Evolutionary conservation across 352 stramenopile species (phyloP).

Genomic region (Globisporangium nagaii): DNA sequence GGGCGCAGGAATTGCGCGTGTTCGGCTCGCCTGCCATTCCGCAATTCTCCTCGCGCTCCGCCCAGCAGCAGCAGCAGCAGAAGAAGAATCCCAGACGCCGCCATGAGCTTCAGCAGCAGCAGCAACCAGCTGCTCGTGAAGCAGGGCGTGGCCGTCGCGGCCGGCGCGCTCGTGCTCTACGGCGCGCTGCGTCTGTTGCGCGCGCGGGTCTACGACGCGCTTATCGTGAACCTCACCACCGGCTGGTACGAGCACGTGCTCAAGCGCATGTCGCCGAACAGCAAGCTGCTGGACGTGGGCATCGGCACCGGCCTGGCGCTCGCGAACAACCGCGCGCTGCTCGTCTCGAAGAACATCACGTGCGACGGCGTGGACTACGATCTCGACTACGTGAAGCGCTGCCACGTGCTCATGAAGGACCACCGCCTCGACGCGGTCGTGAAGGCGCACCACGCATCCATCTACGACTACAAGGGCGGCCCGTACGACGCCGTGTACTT

Average conservation of each 20-base stretch:
- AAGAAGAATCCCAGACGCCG: neutral
- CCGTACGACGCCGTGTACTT: conserved; percentile 91
- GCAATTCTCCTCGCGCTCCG: neutral
- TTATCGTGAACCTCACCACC: conserved; percentile 86
- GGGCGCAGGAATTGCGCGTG: conserved; percentile 1
- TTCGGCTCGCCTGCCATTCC: neutral
- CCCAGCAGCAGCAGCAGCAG: neutral
- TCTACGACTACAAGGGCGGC: conserved; percentile 70
- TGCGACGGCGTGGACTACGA: conserved; percentile 91
- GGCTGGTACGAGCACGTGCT: conserved; percentile 89
- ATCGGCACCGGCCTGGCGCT: conserved; percentile 83
- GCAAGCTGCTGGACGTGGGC: conserved; percentile 83
- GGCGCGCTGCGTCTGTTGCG: conserved; percentile 45
- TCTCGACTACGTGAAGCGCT: conserved; percentile 75
- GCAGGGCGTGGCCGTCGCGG: conserved; percentile 15
- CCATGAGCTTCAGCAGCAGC: conserved; percentile 1
- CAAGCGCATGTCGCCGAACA: conserved; percentile 36
- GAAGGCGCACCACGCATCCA: conserved; percentile 62
- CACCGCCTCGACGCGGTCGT: conserved; percentile 40
- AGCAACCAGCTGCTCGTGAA: conserved; percentile 8
- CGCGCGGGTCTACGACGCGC: conserved; percentile 81
- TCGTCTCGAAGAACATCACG: conserved; percentile 61
- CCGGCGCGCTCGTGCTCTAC: conserved; percentile 35
- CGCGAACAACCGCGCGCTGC: conserved; percentile 50
- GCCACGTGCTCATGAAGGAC: conserved; percentile 38